Evolutionary conservation across 495 filamentous ascomycete species (phyloP), one percentile per base, ranked within the genome.

Genomic region (Daldinia concentrica): DNA sequence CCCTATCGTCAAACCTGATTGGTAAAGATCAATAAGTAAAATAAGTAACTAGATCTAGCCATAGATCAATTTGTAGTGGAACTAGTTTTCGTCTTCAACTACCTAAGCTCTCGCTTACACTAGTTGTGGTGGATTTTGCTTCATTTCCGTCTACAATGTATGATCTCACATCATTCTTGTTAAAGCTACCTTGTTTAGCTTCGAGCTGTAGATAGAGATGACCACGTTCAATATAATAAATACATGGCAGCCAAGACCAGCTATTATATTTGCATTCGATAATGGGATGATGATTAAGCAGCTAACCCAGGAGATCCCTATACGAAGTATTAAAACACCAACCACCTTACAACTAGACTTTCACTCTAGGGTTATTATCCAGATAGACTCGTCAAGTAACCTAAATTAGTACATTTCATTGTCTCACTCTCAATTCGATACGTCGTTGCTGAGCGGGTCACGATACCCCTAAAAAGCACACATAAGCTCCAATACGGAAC

Each of bases 21-120:
- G 15, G 15, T 3, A 8, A 58, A 58, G 37, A 66, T 26, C 29
- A 59, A 61, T 36, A 34, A 26, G 34, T 12, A 7, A 24, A 37
- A 19, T 9, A 15, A 43, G 57, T 12, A 15, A 43, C 37, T 12
- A 29, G 24, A 30, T 41, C 19, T 43, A 60, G 22, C 14, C 15
- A 48, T 41, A 45, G 55, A n/a, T 27, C 36, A 70, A 70, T 54
- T 5, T 55, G 55, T 43, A 59, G 36, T 55, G 39, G 62, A 70
- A 50, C 62, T 57, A 62, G 56, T 61, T 70, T 57, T 55, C 62
- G 11, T 17, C 50, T 29, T 29, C 19, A 22, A 48, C 9, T 48
- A 12, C 17, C 43, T 48, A 9, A 48, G n/a, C 43, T 48, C 19
- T 24, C 6, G 9, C 9, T 9, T 14, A 1, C 2, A 19, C 8